Base-by-base conservation (phyloP, 495 filamentous ascomycete species). In the Apodospora peruviana region DNA sequence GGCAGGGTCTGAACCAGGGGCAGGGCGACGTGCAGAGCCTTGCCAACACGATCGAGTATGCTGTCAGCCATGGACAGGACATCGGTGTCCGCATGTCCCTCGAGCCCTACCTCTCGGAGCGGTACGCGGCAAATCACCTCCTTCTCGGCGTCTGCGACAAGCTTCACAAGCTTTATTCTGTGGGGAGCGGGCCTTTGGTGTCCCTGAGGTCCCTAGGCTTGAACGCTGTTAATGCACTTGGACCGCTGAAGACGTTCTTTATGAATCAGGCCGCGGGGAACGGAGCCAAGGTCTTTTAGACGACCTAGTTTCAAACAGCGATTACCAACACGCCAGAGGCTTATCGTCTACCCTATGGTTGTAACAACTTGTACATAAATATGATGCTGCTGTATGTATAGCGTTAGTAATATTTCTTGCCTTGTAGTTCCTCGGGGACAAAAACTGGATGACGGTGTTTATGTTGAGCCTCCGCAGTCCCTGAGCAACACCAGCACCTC, bases 1-100 rank as follows among this genome's bases (percentile, higher is more conserved):
- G 93, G 4, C 93, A 97, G 63, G 93, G 93, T 1, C 77, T 98
- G 14, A 98, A 98, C 60, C 88, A 94, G 57, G 93, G 93, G 3
- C 81, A 95, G 47, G 88, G 80, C 16, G 93, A 98, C 62, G 84
- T 91, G 1, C 80, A 87, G 44, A 82, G 84, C 34, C 77, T 98
- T 5, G 81, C 80, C 8, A 71, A 71, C 37, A 84, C 82, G 0
- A 84, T 98, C 44, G 79, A 84, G 53, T 83, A 84, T 48, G 88
- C 89, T 4, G 84, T 94, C 19, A 69, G 68, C 38, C 83, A 91
- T 58, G 93, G 67, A 0, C 84, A 86, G 73, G 93, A 98, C 65
- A 81, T 96, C 23, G 89, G 89, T 23, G 75, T 61, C 4, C 56
- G 77, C 19, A 79, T 91, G 65, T 80, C 82, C 1, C 73, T 98